A percentile compares a stretch with the other conserved stretches of the same genome.
phyloP scores from a whole-genome alignment of 169 alveolate species.

The Plasmodium relictum region DNA sequence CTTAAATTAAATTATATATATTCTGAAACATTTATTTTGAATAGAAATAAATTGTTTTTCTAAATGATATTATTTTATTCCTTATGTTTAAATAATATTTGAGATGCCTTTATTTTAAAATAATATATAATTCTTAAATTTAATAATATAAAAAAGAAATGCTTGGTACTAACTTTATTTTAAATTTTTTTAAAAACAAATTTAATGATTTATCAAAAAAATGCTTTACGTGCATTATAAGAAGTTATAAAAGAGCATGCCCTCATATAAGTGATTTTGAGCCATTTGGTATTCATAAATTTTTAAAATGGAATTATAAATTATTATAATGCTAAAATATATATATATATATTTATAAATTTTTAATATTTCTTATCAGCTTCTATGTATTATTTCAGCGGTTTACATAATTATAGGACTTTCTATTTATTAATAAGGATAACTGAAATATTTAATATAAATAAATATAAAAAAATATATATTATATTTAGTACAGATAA shows the following conservation, averaged over 20 bases:
- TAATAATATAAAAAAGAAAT: constrained; percentile 19
- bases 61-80: too few species aligned
- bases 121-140: neutral
- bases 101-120: neutral
- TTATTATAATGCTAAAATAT: neutral
- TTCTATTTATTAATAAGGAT: constrained; percentile 56
- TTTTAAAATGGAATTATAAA: neutral
- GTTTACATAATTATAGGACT: constrained; percentile 70
- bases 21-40: too few species aligned
- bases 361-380: constrained; percentile 24
- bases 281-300: constrained; percentile 57
- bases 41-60: too few species aligned
- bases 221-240: constrained; percentile 48
- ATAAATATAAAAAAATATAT: constrained; percentile 71
- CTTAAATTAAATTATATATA: too few species aligned
- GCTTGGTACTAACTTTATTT: constrained; percentile 71
- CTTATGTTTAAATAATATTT: too few species aligned
- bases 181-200: constrained; percentile 49
- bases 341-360: neutral
- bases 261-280: constrained; percentile 79
- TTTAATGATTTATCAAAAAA: constrained; percentile 60
- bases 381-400: constrained; percentile 76
- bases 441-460: constrained; percentile 74
- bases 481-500: constrained; percentile 71
- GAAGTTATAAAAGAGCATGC: constrained; percentile 75